Percentiles rank a stretch among this genome's conserved stretches.
Conservation (phyloP, 202 grass and related monocot genomes). For the Setaria viridis region DNA sequence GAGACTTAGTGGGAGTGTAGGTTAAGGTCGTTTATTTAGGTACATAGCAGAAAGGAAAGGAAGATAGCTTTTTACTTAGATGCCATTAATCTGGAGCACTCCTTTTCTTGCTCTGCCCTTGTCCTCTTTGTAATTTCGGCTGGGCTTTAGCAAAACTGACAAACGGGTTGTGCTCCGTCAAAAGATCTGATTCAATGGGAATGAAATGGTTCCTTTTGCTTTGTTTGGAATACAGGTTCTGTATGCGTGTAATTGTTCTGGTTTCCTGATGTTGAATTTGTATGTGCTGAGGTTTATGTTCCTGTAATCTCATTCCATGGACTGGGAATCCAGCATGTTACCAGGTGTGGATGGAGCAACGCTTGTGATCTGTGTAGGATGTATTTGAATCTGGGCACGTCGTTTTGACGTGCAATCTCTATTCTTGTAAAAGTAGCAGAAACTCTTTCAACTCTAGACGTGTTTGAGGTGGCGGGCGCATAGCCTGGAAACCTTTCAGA, state of each 20-base stretch:
- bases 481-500: no score
- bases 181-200: constrained; percentile 51
- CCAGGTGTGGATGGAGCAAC: not conserved
- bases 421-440: no score
- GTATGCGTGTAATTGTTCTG: not conserved
- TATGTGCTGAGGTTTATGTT: not conserved
- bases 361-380: not conserved
- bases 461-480: no score
- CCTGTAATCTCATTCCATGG: not conserved
- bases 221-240: not conserved
- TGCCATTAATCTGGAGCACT: constrained; percentile 62
- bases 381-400: not conserved
- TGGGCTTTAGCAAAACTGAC: constrained; percentile 40
- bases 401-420: constrained; percentile 8
- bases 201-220: constrained; percentile 43
- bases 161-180: constrained; percentile 65
- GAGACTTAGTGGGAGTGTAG: constrained; percentile 14
- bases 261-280: not conserved
- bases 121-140: constrained; percentile 42
- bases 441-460: no score
- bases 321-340: not conserved
- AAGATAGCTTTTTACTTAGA: constrained; percentile 60
- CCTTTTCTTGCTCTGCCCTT: constrained; percentile 52
- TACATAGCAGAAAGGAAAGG: constrained; percentile 72
- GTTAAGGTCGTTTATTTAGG: constrained; percentile 29